Conservation (phyloP, 768 basidiomycete species). For the Chalciporus chontae region DNA sequence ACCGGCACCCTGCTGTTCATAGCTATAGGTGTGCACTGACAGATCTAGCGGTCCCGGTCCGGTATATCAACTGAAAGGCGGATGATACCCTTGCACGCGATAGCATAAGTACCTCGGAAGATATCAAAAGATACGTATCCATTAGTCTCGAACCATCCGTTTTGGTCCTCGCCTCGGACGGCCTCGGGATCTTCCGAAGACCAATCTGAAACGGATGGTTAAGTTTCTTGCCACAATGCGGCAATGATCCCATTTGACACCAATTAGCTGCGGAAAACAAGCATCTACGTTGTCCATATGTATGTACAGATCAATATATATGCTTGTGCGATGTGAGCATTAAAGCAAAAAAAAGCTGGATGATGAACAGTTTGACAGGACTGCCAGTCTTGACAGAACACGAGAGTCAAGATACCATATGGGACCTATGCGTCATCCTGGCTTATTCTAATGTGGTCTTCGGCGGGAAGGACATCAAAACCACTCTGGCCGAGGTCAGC, state of each 20-base stretch:
- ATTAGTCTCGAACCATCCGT: no score
- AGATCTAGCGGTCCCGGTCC: conserved; percentile 13
- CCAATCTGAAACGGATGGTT: no score
- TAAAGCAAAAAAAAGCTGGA: not conserved
- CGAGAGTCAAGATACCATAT: no score
- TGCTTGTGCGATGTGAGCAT: not conserved
- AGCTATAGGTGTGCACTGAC: not conserved
- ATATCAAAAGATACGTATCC: not conserved
- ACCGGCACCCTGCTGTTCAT: no score
- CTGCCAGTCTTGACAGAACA: no score
- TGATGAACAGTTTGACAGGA: no score
- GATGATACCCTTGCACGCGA: no score
- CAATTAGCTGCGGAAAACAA: not conserved
- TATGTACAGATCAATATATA: not conserved
- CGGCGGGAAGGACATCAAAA: conserved; percentile 72
- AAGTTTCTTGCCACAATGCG: not conserved
- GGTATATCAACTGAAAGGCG: conserved; percentile 7
- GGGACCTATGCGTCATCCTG: conserved; percentile 9
- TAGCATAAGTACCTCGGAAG: no score
- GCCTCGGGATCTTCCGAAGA: no score
- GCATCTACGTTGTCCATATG: not conserved
- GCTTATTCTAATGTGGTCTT: conserved; percentile 27
- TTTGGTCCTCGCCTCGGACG: no score
- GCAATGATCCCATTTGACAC: no score
- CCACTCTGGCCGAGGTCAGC: conserved; percentile 79